A percentile compares a stretch with the other conserved stretches of the same genome.
phyloP scores from a whole-genome alignment of 495 filamentous ascomycete species.

The Tuber indicum region DNA sequence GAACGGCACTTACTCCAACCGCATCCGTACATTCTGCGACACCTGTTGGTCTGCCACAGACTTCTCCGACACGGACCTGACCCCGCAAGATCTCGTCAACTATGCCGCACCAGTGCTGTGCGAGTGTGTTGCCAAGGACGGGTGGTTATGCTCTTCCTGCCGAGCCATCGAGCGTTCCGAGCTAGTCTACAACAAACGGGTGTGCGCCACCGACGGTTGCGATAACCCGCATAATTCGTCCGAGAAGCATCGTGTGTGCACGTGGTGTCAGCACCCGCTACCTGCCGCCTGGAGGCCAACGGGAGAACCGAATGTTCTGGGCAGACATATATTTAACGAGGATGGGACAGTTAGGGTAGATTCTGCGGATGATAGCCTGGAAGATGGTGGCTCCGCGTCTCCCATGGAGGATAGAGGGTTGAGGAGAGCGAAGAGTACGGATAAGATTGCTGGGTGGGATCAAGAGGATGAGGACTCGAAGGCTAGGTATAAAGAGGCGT shows the following conservation, averaged over 20 bases:
- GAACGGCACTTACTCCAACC: conserved; percentile 32
- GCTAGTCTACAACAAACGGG: conserved; percentile 19
- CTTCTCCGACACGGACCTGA: conserved; percentile 19
- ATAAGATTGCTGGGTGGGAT: conserved; percentile 31
- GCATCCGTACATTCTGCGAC: conserved; percentile 33
- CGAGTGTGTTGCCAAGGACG: conserved; percentile 27
- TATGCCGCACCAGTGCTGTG: conserved; percentile 17
- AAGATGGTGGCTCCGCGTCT: conserved; percentile 4
- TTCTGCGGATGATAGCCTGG: conserved; percentile 18
- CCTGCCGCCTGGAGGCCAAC: conserved; percentile 24
- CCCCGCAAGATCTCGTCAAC: neutral
- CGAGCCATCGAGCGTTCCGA: conserved; percentile 25
- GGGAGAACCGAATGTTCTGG: conserved; percentile 9
- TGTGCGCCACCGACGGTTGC: conserved; percentile 30
- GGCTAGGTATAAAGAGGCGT: conserved; percentile 22
- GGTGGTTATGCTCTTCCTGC: conserved; percentile 28
- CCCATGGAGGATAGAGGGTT: conserved; percentile 14
- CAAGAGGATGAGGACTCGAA: conserved; percentile 27
- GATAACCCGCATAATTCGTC: conserved; percentile 19
- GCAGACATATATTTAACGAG: neutral
- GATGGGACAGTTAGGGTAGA: neutral
- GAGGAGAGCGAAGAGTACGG: conserved; percentile 20
- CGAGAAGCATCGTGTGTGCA: conserved; percentile 33
- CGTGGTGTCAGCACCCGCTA: conserved; percentile 29
- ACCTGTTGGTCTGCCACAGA: conserved; percentile 31